Evolutionary conservation across 768 basidiomycete species (phyloP).

Genomic region (Boletus coccyginus): DNA sequence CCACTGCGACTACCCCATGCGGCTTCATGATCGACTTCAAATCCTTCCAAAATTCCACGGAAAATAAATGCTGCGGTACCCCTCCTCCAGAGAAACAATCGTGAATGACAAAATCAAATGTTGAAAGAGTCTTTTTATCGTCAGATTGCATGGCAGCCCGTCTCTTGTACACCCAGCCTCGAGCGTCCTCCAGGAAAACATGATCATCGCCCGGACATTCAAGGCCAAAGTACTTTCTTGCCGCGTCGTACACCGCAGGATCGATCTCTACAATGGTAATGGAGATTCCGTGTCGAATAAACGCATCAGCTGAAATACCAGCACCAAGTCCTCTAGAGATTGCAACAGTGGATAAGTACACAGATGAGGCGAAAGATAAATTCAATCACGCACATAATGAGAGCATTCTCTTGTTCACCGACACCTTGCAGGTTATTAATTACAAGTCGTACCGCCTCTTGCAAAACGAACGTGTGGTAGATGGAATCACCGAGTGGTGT

Average conservation of each 20-base stretch:
- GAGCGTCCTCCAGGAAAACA: slow-evolving; percentile 78
- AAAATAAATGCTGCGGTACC: slow-evolving; percentile 85
- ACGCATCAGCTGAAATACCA: slow-evolving; percentile 76
- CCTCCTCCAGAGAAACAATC: slow-evolving; percentile 94
- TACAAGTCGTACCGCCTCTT: slow-evolving; percentile 79
- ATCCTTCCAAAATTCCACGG: slow-evolving; percentile 78
- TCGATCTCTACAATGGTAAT: slow-evolving; percentile 93
- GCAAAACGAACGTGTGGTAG: slow-evolving; percentile 80
- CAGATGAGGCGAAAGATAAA: slow-evolving; percentile 5
- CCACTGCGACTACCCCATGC: slow-evolving; percentile 79
- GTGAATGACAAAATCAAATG: slow-evolving; percentile 76
- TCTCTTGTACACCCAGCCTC: slow-evolving; percentile 55
- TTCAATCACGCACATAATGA: slow-evolving; percentile 60
- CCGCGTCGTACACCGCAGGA: slow-evolving; percentile 83
- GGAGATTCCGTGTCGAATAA: slow-evolving; percentile 63
- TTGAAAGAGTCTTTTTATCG: not conserved
- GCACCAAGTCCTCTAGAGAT: slow-evolving; percentile 77
- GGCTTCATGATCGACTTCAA: slow-evolving; percentile 60
- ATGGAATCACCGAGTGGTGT: slow-evolving; percentile 70
- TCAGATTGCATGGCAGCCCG: slow-evolving; percentile 31
- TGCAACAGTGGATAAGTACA: not conserved
- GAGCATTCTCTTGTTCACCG: slow-evolving; percentile 47
- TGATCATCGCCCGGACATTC: slow-evolving; percentile 55
- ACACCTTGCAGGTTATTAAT: slow-evolving; percentile 44
- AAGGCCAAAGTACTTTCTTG: slow-evolving; percentile 77